phyloP scores from a whole-genome alignment of 2,329 filamentous ascomycete species.

The Colletotrichum spaethianum region DNA sequence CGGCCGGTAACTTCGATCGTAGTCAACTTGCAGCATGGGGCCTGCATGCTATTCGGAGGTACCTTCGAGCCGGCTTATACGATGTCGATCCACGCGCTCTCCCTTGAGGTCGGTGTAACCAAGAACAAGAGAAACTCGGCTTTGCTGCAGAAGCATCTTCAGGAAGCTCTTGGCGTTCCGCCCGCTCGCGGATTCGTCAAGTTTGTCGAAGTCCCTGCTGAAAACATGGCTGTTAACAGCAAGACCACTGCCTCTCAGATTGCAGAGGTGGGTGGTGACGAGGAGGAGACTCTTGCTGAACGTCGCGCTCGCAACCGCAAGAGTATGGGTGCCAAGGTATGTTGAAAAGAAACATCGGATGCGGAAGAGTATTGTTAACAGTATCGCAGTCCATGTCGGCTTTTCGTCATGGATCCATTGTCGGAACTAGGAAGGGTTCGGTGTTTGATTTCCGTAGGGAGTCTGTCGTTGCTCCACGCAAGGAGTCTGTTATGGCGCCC shows the following conservation, averaged over 20 bases:
- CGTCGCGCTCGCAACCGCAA: slow-evolving; percentile 46
- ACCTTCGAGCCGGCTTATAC: slow-evolving; percentile 86
- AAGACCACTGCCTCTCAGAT: slow-evolving; percentile 79
- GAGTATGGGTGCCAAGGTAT: slow-evolving; percentile 55
- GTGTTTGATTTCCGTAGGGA: slow-evolving; percentile 38
- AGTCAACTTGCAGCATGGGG: slow-evolving; percentile 82
- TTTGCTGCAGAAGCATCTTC: slow-evolving; percentile 83
- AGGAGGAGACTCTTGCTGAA: slow-evolving; percentile 42
- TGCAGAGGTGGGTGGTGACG: slow-evolving; percentile 63
- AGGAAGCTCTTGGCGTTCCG: slow-evolving; percentile 77
- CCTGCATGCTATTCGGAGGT: slow-evolving; percentile 81
- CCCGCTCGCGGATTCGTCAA: slow-evolving; percentile 79
- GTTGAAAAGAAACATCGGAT: not conserved
- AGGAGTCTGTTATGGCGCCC: slow-evolving; percentile 16
- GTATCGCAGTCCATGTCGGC: slow-evolving; percentile 24
- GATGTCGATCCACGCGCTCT: slow-evolving; percentile 80
- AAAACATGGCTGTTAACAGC: slow-evolving; percentile 79
- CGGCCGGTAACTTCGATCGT: slow-evolving; percentile 81
- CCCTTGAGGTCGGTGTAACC: slow-evolving; percentile 76
- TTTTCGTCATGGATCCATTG: slow-evolving; percentile 36
- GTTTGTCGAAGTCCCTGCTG: slow-evolving; percentile 79
- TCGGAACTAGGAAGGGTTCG: slow-evolving; percentile 29
- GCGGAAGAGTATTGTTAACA: not conserved
- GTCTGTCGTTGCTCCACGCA: slow-evolving; percentile 16
- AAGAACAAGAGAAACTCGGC: slow-evolving; percentile 86